Base-by-base conservation (phyloP, 179 eudicot species). In the Heliamphora pulchella region DNA sequence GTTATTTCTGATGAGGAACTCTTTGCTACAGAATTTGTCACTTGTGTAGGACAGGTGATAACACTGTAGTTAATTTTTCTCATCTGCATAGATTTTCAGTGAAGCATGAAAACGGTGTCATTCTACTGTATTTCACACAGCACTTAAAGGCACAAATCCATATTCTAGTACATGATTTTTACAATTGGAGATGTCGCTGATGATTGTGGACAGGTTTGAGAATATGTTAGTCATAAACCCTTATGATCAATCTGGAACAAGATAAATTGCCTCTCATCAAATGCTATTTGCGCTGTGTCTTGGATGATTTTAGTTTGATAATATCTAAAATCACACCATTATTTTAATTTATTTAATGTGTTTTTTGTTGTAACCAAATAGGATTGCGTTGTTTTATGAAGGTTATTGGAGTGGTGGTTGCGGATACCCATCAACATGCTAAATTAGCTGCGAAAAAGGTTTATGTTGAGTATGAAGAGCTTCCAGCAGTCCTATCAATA, bases 361-460 rank as follows among this genome's bases (percentile, higher is more conserved):
- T 13, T 77, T 58, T 66, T 48, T 46, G 14, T 48, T 66, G 31
- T 77, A 61, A 55, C 5, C 31, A 59, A 48, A 31, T 6, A 6
- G 63, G 13, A 8, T 77, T 62, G 47, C 10, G 8, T 8, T 58
- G 50, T 79, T 74, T 81, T 76, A 73, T 84, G 78, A 91, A 96
- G 99, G 96, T 84, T 22, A 89, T 96, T 75, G 99, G 98, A 65
- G 86, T 96, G 54, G 95, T 92, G 54, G 99, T 96, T 80, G 97
- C 99, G 83, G 99, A 96, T 85, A 94, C 98, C 75, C 98, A 89
- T 81, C 94, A 94, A 87, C 88, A 92, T 85, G 99, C 97, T 74
- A 94, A 90, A 87, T 87, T 86, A 81, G 98, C 99, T 15, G 94
- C 97, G 55, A 86, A 90, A 81, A 91, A 87, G 80, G 97, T 96